Evolutionary conservation across 176 grass and related monocot species (phyloP).

Genomic region (Thinopyrum elongatum): DNA sequence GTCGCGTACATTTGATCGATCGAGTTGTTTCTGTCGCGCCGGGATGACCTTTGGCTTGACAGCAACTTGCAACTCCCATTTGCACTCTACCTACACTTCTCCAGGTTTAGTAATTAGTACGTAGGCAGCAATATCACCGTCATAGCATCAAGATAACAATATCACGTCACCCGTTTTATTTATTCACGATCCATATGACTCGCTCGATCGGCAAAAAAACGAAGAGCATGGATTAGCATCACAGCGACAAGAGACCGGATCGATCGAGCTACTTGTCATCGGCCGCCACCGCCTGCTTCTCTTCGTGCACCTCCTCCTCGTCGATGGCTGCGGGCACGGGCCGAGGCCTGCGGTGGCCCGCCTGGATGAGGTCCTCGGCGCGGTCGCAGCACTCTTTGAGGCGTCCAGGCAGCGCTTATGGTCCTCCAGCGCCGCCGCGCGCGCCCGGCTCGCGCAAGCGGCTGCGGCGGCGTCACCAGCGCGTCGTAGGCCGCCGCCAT

Average conservation of each 20-base stretch:
- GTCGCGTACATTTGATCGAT: too few relatives aligned
- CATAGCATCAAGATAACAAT: not conserved
- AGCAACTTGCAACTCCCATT: too few relatives aligned
- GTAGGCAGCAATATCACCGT: not conserved
- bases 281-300: not conserved
- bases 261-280: not conserved
- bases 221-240: not conserved
- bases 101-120: not conserved
- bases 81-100: too few relatives aligned
- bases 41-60: too few relatives aligned
- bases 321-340: not conserved
- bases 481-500: too few relatives aligned
- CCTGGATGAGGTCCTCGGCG: constrained; percentile 2
- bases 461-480: too few relatives aligned
- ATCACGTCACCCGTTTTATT: too few relatives aligned
- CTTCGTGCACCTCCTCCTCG: not conserved
- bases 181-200: not conserved
- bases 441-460: too few relatives aligned
- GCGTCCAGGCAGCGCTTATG: too few relatives aligned
- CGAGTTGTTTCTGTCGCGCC: too few relatives aligned
- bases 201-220: not conserved
- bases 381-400: too few relatives aligned
- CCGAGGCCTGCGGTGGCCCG: not conserved
- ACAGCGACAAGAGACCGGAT: not conserved
- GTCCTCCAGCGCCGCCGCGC: too few relatives aligned